phyloP scores from a whole-genome alignment of 768 basidiomycete genomes.

The Heimioporus sp. region DNA sequence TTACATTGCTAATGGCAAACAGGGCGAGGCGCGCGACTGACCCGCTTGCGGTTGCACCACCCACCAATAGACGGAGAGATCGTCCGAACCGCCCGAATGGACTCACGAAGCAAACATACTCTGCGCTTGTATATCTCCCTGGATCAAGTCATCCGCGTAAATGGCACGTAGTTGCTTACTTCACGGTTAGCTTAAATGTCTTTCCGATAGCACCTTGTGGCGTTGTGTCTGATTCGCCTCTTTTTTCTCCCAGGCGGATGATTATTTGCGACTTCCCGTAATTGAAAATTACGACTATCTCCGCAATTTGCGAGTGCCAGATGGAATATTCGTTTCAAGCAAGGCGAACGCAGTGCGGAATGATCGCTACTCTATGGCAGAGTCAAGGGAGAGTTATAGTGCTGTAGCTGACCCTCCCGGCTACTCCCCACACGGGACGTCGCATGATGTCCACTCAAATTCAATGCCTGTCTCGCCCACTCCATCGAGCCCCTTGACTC shows the following conservation, averaged over 20 bases:
- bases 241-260: constrained; percentile 50
- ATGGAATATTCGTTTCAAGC: constrained; percentile 70
- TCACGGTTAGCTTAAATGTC: constrained; percentile 49
- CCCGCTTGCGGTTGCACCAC: constrained; percentile 53
- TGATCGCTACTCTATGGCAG: constrained; percentile 19
- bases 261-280: constrained; percentile 67
- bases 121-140: constrained; percentile 67
- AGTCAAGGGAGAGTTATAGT: constrained; percentile 17
- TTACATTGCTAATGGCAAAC: constrained; percentile 9
- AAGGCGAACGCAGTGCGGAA: constrained; percentile 43
- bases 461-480: constrained; percentile 16
- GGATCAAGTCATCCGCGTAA: constrained; percentile 57
- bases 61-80: constrained; percentile 69
- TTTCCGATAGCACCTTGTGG: background rate
- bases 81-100: constrained; percentile 76
- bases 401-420: constrained; percentile 7
- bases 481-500: constrained; percentile 10
- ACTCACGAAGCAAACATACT: constrained; percentile 85
- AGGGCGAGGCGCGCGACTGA: constrained; percentile 62
- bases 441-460: constrained; percentile 11
- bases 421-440: constrained; percentile 6
- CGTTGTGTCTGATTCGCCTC: constrained; percentile 5
- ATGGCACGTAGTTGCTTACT: constrained; percentile 86
- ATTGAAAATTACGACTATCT: constrained; percentile 76
- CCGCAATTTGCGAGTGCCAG: constrained; percentile 62